Base-by-base conservation (phyloP, 2,329 filamentous ascomycete genomes). In the Sporothrix schenckii region DNA sequence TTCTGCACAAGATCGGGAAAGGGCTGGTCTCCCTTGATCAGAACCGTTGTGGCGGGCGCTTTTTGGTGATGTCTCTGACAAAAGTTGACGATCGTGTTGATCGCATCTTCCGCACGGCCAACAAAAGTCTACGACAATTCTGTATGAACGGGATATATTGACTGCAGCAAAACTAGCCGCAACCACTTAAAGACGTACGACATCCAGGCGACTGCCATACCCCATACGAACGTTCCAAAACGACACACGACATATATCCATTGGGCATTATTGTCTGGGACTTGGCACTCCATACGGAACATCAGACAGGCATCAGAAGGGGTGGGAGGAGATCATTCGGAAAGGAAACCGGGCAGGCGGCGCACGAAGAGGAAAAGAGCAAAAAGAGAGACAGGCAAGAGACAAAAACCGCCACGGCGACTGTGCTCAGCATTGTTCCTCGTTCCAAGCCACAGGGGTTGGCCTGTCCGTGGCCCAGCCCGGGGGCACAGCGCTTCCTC, bases 281-380 rank as follows among this genome's bases (percentile, higher is more conserved):
- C 34, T 24, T 24, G 19, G 44, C 44, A 50, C 63, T 49, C 61
- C 63, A 66, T 34, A 66, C 63, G 27, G 47, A 53, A 54, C 65
- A 67, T 54, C 65, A 67, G 65, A 54, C 65, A 67, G 63, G 65
- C 44, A 27, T 39, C 21, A 47, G 61, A 27, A 24, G 14, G 50
- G n/a, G 39, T 21, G 16, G 66, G 11, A 67, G 49, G 11, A 67
- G 65, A 54, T 53, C 30, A 56, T 34, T 53, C 49, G 65, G 65
- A 54, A 53, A 34, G 49, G 63, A 61, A 65, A 65, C 63, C 30
- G 66, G 16, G 66, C 49, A 68, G 44, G 41, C 30, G 53, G 50
- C 34, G 52, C 30, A 56, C 27, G 54, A 67, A 56, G 30, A 56
- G 65, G n/a, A 54, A 50, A 44, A 41, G 41, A 27, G 53, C 19